Conservation (phyloP, 352 stramenopile genomes). For the Globisporangium irregulare region DNA sequence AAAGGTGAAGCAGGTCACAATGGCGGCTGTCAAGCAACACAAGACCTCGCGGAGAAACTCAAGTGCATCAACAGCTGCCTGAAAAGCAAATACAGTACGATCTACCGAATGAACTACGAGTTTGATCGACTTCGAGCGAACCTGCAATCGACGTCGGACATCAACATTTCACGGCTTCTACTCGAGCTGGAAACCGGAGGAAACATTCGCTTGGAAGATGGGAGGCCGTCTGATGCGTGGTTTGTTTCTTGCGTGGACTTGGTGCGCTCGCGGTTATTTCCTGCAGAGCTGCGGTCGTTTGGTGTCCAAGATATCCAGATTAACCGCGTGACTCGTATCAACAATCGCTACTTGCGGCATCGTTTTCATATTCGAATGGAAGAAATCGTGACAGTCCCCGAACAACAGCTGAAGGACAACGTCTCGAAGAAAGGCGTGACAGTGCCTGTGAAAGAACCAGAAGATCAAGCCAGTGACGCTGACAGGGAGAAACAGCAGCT, state of each 20-base stretch:
- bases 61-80: constrained; percentile 38
- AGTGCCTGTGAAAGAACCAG: constrained; percentile 31
- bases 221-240: constrained; percentile 77
- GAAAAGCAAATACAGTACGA: constrained; percentile 29
- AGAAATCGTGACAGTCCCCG: constrained; percentile 58
- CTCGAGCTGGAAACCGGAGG: constrained; percentile 90
- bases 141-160: constrained; percentile 57
- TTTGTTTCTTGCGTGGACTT: constrained; percentile 83
- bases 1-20: constrained; percentile 1
- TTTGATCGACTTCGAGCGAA: constrained; percentile 44
- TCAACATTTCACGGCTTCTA: constrained; percentile 77
- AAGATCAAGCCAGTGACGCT: constrained; percentile 6
- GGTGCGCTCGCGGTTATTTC: constrained; percentile 67
- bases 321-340: constrained; percentile 83
- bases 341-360: constrained; percentile 86
- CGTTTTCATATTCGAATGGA: constrained; percentile 85
- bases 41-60: constrained; percentile 38
- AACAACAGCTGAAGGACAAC: constrained; percentile 69
- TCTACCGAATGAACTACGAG: constrained; percentile 61
- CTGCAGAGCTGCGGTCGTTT: constrained; percentile 47
- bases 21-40: constrained; percentile 11
- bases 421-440: constrained; percentile 80
- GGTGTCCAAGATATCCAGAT: constrained; percentile 69
- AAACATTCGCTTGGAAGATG: constrained; percentile 90
- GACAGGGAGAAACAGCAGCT: constrained; percentile 3